phyloP scores from a whole-genome alignment of 1,284 basidiomycete species.

The Sporisorium reilianum region DNA sequence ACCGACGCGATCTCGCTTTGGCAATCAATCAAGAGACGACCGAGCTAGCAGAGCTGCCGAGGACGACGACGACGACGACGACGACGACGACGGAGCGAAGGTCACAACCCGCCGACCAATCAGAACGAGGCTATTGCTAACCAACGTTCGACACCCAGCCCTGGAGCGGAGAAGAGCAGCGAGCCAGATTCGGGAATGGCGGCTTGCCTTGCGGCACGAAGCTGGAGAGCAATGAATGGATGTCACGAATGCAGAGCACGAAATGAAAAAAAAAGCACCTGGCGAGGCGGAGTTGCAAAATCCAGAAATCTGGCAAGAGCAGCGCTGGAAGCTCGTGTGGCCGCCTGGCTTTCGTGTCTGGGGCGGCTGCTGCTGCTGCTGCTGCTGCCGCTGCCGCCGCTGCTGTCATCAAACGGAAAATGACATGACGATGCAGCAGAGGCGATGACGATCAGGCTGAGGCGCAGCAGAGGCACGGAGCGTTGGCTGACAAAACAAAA shows the following conservation, averaged over 20 bases:
- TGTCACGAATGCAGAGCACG: too few species aligned
- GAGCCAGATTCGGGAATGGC: conserved; percentile 4
- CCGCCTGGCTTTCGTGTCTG: too few species aligned
- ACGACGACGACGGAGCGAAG: not conserved
- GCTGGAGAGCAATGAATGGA: not conserved
- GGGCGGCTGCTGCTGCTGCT: not conserved
- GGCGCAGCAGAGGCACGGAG: not conserved
- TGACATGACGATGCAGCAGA: conserved; percentile 1
- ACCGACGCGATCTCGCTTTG: not conserved
- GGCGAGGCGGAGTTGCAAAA: conserved; percentile 26
- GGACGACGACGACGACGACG: too few species aligned
- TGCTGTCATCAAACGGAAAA: conserved; percentile 6
- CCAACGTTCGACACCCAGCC: conserved; percentile 1
- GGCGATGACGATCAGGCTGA: conserved; percentile 1
- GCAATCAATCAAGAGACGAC: not conserved
- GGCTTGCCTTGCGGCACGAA: conserved; percentile 1
- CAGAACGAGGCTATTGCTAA: conserved; percentile 37
- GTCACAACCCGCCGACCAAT: conserved; percentile 22
- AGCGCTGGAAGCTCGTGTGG: conserved; percentile 10
- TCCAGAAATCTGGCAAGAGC: conserved; percentile 19
- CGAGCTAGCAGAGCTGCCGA: not conserved
- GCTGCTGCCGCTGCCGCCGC: not conserved
- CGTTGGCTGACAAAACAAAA: conserved; percentile 35
- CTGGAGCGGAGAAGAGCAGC: not conserved
- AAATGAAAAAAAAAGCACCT: not conserved